Evolutionary conservation across 257 asterid genomes (phyloP), one percentile per base, ranked within the genome.

Genomic region (Hygrophila difformis): DNA sequence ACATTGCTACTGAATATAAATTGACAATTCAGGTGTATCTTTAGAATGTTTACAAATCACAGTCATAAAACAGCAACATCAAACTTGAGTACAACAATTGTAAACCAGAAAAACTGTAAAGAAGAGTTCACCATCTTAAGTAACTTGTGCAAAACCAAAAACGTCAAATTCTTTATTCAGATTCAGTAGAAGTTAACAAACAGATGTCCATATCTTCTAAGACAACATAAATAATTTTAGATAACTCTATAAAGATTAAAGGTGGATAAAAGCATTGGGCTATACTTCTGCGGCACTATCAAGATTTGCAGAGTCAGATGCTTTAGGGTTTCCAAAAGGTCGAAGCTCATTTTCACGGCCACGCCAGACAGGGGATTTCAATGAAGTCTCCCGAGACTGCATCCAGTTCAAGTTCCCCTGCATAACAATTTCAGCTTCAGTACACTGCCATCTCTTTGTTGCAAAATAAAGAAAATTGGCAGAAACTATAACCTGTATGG

Each of bases 341-440:
- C 96, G 79, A 63, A 91, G 55, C 60, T 91, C 99, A 71, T 72
- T 83, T 75, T 91, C 99, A 55, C 99, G 96, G 31, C 77, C 96
- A 49, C 84, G 88, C 99, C 99, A 91, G 60, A 91, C 96, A 44
- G 99, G 76, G 50, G 99, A 91, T 62, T 78, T 80, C 56, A 91
- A 56, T 38, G 96, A 82, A 62, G 96, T 33, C 77, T 91, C 99
- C 61, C 99, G 75, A 53, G 98, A 91, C 66, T 72, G 96, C 98
- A 91, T 91, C 98, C 98, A 91, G 71, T 91, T 91, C 81, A 86
- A 74, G 70, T 91, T 91, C 34, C 98, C 98, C 96, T 85, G 77
- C 49, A 72, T 15, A 44, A 49, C 15, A 34, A 8, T 38, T 57
- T 54, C 43, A 39, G 45, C 17, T 28, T 69, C 47, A 60, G 62